Conservation (phyloP, 2,329 filamentous ascomycete species). For the Aspergillus sp. region DNA sequence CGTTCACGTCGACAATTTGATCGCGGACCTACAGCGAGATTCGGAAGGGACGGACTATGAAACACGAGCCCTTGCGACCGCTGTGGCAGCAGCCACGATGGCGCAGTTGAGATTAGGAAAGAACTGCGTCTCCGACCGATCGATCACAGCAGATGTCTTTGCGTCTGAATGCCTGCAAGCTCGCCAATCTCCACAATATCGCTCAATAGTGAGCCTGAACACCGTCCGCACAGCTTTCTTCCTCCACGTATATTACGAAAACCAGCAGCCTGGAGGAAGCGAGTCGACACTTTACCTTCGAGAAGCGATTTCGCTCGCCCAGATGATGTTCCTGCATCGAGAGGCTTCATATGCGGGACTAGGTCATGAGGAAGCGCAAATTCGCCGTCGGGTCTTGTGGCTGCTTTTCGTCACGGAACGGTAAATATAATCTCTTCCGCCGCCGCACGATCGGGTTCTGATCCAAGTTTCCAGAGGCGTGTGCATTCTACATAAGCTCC, state of each 20-base stretch:
- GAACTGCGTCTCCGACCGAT: conserved; percentile 27
- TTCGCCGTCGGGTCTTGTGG: conserved; percentile 54
- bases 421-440: conserved; percentile 11
- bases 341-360: conserved; percentile 48
- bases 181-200: conserved; percentile 34
- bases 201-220: conserved; percentile 43
- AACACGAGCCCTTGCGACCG: conserved; percentile 49
- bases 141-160: conserved; percentile 39
- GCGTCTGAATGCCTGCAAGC: conserved; percentile 43
- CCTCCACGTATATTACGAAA: conserved; percentile 58
- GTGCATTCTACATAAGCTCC: conserved; percentile 56
- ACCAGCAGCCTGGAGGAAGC: conserved; percentile 51
- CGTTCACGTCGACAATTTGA: conserved; percentile 51
- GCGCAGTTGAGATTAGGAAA: conserved; percentile 53
- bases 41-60: conserved; percentile 34
- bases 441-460: background rate
- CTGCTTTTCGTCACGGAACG: conserved; percentile 55
- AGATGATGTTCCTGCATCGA: conserved; percentile 54
- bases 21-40: conserved; percentile 42
- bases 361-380: conserved; percentile 47
- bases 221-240: conserved; percentile 56
- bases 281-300: conserved; percentile 55
- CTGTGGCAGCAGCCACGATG: conserved; percentile 54
- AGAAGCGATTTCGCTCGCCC: conserved; percentile 58
- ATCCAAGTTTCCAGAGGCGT: conserved; percentile 45